phyloP scores from a whole-genome alignment of 768 basidiomycete genomes.

The Pisolithus tinctorius region DNA sequence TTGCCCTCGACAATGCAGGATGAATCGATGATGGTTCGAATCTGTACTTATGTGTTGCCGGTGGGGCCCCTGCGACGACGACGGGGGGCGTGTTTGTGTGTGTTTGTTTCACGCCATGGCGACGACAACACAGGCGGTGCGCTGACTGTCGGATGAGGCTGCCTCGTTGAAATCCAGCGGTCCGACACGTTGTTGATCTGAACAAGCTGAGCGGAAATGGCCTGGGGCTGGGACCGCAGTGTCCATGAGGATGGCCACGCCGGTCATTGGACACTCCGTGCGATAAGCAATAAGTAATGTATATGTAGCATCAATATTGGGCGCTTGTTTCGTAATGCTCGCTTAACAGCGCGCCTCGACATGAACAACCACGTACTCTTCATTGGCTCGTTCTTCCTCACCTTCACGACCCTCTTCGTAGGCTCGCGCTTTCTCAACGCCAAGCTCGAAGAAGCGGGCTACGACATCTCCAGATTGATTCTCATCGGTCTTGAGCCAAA shows the following conservation, averaged over 20 bases:
- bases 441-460: constrained; percentile 47
- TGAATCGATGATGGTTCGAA: not conserved
- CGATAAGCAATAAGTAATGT: too few species aligned
- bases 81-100: constrained; percentile 3
- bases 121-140: not conserved
- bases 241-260: not conserved
- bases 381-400: constrained; percentile 42
- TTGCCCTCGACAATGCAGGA: constrained; percentile 3
- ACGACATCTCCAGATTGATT: constrained; percentile 52
- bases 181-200: not conserved
- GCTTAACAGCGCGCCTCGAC: not conserved
- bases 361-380: constrained; percentile 49
- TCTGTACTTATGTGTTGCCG: not conserved
- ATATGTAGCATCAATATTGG: too few species aligned
- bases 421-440: constrained; percentile 35
- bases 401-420: constrained; percentile 42
- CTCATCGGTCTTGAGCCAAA: constrained; percentile 48
- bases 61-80: not conserved
- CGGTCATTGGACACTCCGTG: too few species aligned
- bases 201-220: not conserved
- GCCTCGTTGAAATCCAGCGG: not conserved
- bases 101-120: constrained; percentile 1
- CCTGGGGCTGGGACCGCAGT: not conserved
- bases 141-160: not conserved
- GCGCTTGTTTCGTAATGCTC: not conserved